These are phyloP conservation scores for Ascochyta lentis DNA, from an alignment of 2,329 filamentous ascomycete species.

Conservation along the genomic window DNA sequence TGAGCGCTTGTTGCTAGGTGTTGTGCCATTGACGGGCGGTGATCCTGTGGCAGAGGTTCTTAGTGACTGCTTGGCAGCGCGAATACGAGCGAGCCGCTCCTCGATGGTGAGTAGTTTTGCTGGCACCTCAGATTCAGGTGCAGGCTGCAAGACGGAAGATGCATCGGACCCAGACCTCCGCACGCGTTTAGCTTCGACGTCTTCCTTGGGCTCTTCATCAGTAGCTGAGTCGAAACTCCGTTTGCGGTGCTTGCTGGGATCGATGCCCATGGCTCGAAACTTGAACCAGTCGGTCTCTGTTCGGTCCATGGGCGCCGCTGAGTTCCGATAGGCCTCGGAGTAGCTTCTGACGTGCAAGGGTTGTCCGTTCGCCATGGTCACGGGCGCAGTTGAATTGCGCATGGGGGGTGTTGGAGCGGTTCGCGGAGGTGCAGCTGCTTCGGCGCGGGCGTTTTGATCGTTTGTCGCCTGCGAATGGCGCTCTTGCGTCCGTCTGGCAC, in stretches of 20 bases:
- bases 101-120: slow-evolving; percentile 22
- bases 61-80: slow-evolving; percentile 28
- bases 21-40: slow-evolving; percentile 12
- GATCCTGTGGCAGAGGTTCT: slow-evolving; percentile 17
- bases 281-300: slow-evolving; percentile 60
- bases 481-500: slow-evolving; percentile 28
- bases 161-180: slow-evolving; percentile 20
- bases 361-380: slow-evolving; percentile 5
- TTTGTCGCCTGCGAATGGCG: slow-evolving; percentile 12
- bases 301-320: slow-evolving; percentile 47
- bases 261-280: slow-evolving; percentile 57
- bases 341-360: slow-evolving; percentile 23
- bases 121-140: background rate
- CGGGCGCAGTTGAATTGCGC: slow-evolving; percentile 5
- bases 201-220: slow-evolving; percentile 29
- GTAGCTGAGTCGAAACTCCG: slow-evolving; percentile 38
- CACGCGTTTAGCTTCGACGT: slow-evolving; percentile 33
- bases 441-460: background rate
- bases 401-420: slow-evolving; percentile 7
- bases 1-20: slow-evolving; percentile 18
- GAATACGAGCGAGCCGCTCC: slow-evolving; percentile 33
- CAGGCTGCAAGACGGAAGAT: slow-evolving; percentile 22
- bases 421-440: background rate
- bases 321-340: slow-evolving; percentile 34
- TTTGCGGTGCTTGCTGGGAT: slow-evolving; percentile 44